Evolutionary conservation across 2,329 filamentous ascomycete genomes (phyloP), one percentile per base, ranked within the genome.

Genomic region (Alternaria rosae): DNA sequence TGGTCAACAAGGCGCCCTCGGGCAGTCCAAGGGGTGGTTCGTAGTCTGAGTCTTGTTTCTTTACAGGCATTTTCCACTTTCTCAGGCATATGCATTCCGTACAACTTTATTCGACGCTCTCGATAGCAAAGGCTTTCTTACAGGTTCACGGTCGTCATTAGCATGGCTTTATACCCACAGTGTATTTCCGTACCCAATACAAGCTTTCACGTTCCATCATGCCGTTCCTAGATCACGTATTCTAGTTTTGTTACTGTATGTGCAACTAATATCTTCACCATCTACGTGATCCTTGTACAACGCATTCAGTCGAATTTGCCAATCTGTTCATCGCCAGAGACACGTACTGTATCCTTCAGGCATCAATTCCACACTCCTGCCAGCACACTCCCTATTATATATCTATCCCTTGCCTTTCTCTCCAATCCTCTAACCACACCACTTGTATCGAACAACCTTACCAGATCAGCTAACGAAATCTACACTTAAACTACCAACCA

Each of bases 1-100:
- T 80, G 35, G 77, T 79, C 59, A 79, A 76, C 50, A 78, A 76
- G 41, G 69, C 70, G 4, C 62, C 67, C 7, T 60, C 67, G n/a
- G 73, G 68, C 59, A 76, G 66, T 52, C 74, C 75, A 7, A 63
- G 73, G 20, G 69, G 68, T 11, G 35, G 35, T 35, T 62, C 63
- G 17, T 71, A 35, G 20, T 28, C 28, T 32, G 17, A 4, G 11
- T 35, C 32, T 41, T 42, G 20, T 50, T 38, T 50, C 32, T n/a
- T 26, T 20, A 20, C 25, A 7, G 20, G 51, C 28, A 32, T 15
- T 38, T 53, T 28, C 15, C 35, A 42, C 38, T 26, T n/a, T 26
- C 25, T 42, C 51, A 41, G 28, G 20, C 20, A 25, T 38, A 21
- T 30, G 44, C 50, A 50, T 47, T 47, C 20, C 25, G 11, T 35